These are phyloP conservation scores for Ballota nigra DNA, from an alignment of 257 asterid species.

Conservation along the genomic window DNA sequence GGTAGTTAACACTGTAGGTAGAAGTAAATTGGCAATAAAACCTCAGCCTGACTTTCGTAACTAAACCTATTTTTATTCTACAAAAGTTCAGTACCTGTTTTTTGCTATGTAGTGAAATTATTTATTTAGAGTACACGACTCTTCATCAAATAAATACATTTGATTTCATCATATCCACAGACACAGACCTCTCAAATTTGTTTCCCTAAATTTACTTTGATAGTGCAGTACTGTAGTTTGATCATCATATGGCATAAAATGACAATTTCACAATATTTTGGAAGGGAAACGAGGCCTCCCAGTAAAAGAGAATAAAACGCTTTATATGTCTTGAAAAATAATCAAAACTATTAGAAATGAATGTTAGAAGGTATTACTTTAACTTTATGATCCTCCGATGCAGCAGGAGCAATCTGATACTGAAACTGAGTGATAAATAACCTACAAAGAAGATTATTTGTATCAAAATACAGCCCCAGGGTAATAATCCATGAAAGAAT, in stretches of 20 bases:
- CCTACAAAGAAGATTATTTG: conserved; percentile 45
- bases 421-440: conserved; percentile 60
- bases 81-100: neutral
- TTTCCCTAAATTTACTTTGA: conserved; percentile 26
- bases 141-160: conserved; percentile 28
- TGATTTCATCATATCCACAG: conserved; percentile 24
- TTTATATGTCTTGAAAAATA: neutral
- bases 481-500: neutral
- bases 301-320: neutral
- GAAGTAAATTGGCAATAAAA: neutral
- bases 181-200: conserved; percentile 23
- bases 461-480: conserved; percentile 20
- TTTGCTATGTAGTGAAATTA: neutral
- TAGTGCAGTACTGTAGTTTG: conserved; percentile 29
- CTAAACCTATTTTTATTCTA: neutral
- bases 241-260: conserved; percentile 30
- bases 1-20: neutral
- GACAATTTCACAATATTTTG: conserved; percentile 28
- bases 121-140: neutral
- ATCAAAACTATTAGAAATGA: conserved; percentile 5
- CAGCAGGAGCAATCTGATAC: conserved; percentile 45
- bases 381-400: conserved; percentile 45
- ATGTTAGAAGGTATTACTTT: conserved; percentile 51
- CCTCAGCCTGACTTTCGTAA: neutral
- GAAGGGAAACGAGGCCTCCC: conserved; percentile 1